These are phyloP conservation scores for Mortierella sp. DNA, from an alignment of 371 early-diverging fungal genomes.

Conservation along the genomic window DNA sequence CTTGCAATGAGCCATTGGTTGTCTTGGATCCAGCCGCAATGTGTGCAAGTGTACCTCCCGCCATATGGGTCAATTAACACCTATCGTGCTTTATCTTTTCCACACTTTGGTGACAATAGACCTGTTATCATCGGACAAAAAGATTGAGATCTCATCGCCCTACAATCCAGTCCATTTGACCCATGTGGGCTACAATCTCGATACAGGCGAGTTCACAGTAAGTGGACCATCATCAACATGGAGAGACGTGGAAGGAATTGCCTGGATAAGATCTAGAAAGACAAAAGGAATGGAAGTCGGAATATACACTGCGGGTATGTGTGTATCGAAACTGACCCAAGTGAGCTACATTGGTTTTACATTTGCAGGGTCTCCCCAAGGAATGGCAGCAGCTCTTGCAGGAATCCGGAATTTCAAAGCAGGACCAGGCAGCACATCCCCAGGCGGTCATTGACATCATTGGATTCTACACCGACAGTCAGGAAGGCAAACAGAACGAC, in stretches of 20 bases:
- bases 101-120: slow-evolving; percentile 57
- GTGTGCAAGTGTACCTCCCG: not conserved
- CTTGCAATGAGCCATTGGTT: not conserved
- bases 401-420: slow-evolving; percentile 94
- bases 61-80: not conserved
- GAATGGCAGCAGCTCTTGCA: slow-evolving; percentile 94
- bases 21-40: not conserved
- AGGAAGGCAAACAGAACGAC: slow-evolving; percentile 73
- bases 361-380: slow-evolving; percentile 87
- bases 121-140: slow-evolving; percentile 75
- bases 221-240: slow-evolving; percentile 13
- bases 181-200: slow-evolving; percentile 93
- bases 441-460: slow-evolving; percentile 97
- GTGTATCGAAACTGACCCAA: not conserved
- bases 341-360: not conserved
- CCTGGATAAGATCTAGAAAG: not conserved
- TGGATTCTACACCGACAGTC: slow-evolving; percentile 89
- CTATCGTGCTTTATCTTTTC: not conserved
- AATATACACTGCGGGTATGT: not conserved
- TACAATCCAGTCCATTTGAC: slow-evolving; percentile 97
- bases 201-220: slow-evolving; percentile 94
- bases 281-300: not conserved
- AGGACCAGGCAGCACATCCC: slow-evolving; percentile 95
- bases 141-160: slow-evolving; percentile 94
- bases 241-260: not conserved